Evolutionary conservation across 768 basidiomycete genomes (phyloP), one percentile per base, ranked within the genome.

Genomic region (Russula lepida): DNA sequence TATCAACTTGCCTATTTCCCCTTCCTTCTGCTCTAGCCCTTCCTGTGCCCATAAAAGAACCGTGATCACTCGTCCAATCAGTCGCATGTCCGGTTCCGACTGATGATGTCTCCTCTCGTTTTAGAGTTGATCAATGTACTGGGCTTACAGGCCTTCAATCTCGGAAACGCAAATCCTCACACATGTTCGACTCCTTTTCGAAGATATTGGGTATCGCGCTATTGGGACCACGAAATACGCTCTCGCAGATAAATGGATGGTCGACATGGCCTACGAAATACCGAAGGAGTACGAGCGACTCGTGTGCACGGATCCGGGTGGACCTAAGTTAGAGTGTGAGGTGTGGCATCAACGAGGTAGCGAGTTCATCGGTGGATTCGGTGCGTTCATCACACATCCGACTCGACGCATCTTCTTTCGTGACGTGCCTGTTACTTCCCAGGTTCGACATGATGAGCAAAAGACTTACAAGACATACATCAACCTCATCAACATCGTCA

Each of bases 361-460:
- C 64, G 93, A 93, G 85, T 81, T 65, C 93, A 95, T 75, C 77
- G n/a, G n/a, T n/a, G n/a, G n/a, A n/a, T n/a, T n/a, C n/a, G 89
- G 92, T 93, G 66, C 68, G 86, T 75, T 21, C 1, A 37, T 21
- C 30, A 8, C 11, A 11, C 28, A 57, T 48, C n/a, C 27, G 3
- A 13, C n/a, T n/a, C n/a, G n/a, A n/a, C n/a, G n/a, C n/a, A n/a
- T n/a, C n/a, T n/a, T n/a, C n/a, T n/a, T 37, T 21, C 15, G 37
- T 46, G 30, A 50, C 53, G 21, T 47, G 50, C 13, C 21, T 23
- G 28, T 41, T 25, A 12, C 47, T 33, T 28, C 60, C 32, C 61
- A 92, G 92, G 30, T 98, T 98, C 70, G 93, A 95, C 70, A 95
- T 98, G 80, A 89, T 94, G 88, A 78, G 77, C 67, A 80, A 87